Evolutionary conservation across 176 grass and related monocot genomes (phyloP).

Genomic region (Pontederia paniculata): DNA sequence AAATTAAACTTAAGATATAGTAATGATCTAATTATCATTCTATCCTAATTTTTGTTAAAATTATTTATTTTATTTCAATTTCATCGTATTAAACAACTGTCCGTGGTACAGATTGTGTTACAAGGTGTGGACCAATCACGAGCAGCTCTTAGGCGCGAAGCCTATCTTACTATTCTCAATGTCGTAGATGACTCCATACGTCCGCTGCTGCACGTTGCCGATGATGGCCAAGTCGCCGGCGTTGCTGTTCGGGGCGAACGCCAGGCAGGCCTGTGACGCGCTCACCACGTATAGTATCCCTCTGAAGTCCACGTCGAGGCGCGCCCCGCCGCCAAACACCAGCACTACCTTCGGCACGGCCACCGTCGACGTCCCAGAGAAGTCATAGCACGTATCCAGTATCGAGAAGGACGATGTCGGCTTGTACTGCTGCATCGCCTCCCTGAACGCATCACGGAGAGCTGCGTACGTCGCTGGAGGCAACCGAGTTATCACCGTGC

Average conservation of each 20-base stretch:
- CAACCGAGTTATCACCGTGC: conserved; percentile 75
- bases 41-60: no score
- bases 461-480: conserved; percentile 36
- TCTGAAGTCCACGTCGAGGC: conserved; percentile 32
- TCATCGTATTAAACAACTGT: no score
- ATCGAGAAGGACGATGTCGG: conserved; percentile 43
- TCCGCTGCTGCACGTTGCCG: conserved; percentile 78
- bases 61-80: no score
- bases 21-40: no score
- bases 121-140: not conserved
- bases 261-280: conserved; percentile 56
- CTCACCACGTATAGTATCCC: conserved; percentile 49
- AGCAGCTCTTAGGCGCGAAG: conserved; percentile 26
- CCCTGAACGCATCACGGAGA: conserved; percentile 30
- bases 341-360: conserved; percentile 49
- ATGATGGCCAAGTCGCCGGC: conserved; percentile 36
- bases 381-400: conserved; percentile 86
- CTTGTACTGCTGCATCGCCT: conserved; percentile 38
- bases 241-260: conserved; percentile 56
- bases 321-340: conserved; percentile 37
- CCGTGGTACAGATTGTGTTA: no score
- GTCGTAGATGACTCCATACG: conserved; percentile 54
- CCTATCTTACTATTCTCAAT: conserved; percentile 47
- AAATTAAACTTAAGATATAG: no score
- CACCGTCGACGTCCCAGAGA: conserved; percentile 30